Conservation (phyloP, 306 rosid species). For the Cucurbita ficifolia region DNA sequence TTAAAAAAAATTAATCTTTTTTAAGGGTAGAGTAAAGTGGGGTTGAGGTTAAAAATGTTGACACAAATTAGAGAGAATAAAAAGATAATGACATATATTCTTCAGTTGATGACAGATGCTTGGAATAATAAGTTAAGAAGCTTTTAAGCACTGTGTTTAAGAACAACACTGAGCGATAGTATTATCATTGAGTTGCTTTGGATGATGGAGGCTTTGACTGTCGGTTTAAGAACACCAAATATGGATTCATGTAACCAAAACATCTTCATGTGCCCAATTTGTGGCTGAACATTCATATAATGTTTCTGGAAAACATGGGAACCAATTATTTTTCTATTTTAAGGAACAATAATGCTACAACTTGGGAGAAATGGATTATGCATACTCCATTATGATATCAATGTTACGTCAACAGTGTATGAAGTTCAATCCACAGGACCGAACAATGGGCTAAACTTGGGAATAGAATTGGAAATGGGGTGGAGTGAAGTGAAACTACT, state of each 20-base stretch:
- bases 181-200: background rate
- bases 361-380: too few species aligned
- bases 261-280: background rate
- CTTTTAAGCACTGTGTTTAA: too few species aligned
- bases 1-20: background rate
- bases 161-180: too few species aligned
- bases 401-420: background rate
- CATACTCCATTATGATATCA: too few species aligned
- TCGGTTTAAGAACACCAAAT: background rate
- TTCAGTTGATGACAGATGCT: background rate
- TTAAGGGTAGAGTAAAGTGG: slow-evolving; percentile 4
- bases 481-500: background rate
- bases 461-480: background rate
- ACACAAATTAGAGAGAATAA: background rate
- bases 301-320: background rate
- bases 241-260: background rate
- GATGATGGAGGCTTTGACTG: background rate
- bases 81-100: background rate
- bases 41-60: slow-evolving; percentile 1
- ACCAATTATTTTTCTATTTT: too few species aligned
- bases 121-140: too few species aligned
- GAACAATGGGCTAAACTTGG: background rate
- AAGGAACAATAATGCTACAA: too few species aligned
- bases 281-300: background rate
- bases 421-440: background rate